These are phyloP conservation scores for Nicotiana sylvestris DNA, from an alignment of 257 asterid genomes.

Conservation along the genomic window DNA sequence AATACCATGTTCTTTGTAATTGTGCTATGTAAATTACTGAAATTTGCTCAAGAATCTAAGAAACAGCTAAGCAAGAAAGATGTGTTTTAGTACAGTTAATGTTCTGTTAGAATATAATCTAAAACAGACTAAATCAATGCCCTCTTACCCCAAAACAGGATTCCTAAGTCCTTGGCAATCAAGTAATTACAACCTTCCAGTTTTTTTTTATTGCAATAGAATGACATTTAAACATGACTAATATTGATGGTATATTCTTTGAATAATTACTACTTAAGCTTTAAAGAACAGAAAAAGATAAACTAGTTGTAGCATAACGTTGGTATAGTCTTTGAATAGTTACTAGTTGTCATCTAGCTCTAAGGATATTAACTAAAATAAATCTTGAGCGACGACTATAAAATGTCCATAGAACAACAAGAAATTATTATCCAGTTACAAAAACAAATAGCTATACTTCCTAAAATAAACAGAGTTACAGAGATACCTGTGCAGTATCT, in stretches of 20 bases:
- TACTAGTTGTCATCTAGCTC: background rate
- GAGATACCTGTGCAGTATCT: too few species aligned
- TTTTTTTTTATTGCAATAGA: too few species aligned
- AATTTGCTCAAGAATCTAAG: background rate
- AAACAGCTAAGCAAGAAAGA: background rate
- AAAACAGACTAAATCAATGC: slow-evolving; percentile 5
- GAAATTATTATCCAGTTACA: too few species aligned
- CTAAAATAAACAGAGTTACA: too few species aligned
- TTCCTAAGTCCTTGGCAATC: background rate
- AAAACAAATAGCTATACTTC: too few species aligned
- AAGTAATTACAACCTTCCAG: background rate
- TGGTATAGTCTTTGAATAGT: background rate
- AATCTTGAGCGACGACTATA: background rate
- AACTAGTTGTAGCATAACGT: background rate
- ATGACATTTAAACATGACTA: too few species aligned
- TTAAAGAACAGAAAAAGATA: too few species aligned
- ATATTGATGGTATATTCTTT: too few species aligned
- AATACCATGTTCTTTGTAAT: background rate
- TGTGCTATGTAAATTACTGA: background rate
- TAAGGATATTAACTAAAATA: background rate
- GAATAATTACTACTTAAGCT: too few species aligned
- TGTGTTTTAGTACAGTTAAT: background rate
- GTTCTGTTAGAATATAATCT: background rate
- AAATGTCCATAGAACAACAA: background rate
- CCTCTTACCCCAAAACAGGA: background rate